These are phyloP conservation scores for Solanum habrochaites DNA, from an alignment of 257 asterid genomes.

Conservation along the genomic window DNA sequence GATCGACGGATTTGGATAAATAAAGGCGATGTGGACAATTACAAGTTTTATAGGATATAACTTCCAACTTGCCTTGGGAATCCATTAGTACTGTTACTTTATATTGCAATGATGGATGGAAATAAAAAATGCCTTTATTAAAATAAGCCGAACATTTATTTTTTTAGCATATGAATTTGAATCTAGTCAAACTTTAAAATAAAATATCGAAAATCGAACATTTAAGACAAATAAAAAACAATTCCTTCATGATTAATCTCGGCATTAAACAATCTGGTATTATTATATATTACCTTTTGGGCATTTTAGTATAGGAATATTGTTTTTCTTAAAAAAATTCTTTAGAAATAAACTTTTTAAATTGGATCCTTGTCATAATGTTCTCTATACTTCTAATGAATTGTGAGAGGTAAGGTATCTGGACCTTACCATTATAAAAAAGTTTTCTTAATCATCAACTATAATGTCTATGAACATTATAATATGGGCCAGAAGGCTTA, in stretches of 20 bases:
- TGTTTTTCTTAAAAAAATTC: background rate
- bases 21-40: fast-evolving
- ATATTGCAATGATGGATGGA: background rate
- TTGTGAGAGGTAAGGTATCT: background rate
- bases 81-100: background rate
- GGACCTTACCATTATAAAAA: background rate
- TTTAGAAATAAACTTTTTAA: background rate
- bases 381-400: background rate
- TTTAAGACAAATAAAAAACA: background rate
- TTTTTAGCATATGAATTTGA: fast-evolving
- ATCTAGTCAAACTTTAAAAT: background rate
- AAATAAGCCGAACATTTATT: background rate
- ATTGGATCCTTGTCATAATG: background rate
- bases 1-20: background rate
- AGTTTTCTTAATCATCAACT: background rate
- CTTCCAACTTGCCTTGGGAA: background rate
- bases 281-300: background rate
- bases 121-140: background rate
- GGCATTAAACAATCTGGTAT: background rate
- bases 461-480: background rate
- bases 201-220: background rate
- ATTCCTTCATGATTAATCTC: background rate
- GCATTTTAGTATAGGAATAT: background rate
- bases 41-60: background rate
- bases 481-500: background rate